Conservation (phyloP, 2,329 filamentous ascomycete species). For the Corinectria fuckeliana region DNA sequence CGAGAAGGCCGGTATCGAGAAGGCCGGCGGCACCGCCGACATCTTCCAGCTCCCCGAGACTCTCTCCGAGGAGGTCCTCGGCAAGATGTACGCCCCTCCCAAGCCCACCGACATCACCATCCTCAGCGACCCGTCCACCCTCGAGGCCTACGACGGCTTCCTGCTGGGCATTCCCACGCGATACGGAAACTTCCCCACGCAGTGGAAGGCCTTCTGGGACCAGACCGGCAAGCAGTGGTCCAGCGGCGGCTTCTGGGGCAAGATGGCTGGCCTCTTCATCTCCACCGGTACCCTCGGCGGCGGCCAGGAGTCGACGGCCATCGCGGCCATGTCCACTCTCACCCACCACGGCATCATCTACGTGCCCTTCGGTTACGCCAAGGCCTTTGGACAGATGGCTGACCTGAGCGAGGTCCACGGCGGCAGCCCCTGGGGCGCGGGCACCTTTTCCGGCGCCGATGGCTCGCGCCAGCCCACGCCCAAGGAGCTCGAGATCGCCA, state of each 20-base stretch:
- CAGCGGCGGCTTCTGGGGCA: conserved; percentile 78
- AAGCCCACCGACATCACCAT: conserved; percentile 74
- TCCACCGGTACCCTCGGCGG: conserved; percentile 84
- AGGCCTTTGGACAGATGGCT: conserved; percentile 71
- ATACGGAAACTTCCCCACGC: conserved; percentile 95
- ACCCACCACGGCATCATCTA: conserved; percentile 94
- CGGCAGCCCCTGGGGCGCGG: conserved; percentile 90
- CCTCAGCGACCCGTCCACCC: conserved; percentile 60
- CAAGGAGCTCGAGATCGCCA: conserved; percentile 80
- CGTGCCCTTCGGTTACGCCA: conserved; percentile 93
- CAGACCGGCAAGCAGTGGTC: conserved; percentile 86
- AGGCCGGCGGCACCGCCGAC: conserved; percentile 81
- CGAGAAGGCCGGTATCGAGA: conserved; percentile 88
- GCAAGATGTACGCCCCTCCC: conserved; percentile 88
- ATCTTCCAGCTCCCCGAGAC: conserved; percentile 92
- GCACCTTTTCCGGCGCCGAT: conserved; percentile 81
- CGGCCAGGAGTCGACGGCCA: conserved; percentile 88
- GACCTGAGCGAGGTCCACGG: conserved; percentile 83
- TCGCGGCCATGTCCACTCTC: conserved; percentile 83
- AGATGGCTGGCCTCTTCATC: conserved; percentile 91
- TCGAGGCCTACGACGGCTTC: conserved; percentile 84
- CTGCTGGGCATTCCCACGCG: conserved; percentile 94
- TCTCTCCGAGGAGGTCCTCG: conserved; percentile 79
- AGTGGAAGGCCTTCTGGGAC: conserved; percentile 97
- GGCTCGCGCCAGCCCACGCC: conserved; percentile 81